These are phyloP conservation scores for Trichomonascaceae sp. DNA, from an alignment of 1,139 yeast species.

Conservation along the genomic window DNA sequence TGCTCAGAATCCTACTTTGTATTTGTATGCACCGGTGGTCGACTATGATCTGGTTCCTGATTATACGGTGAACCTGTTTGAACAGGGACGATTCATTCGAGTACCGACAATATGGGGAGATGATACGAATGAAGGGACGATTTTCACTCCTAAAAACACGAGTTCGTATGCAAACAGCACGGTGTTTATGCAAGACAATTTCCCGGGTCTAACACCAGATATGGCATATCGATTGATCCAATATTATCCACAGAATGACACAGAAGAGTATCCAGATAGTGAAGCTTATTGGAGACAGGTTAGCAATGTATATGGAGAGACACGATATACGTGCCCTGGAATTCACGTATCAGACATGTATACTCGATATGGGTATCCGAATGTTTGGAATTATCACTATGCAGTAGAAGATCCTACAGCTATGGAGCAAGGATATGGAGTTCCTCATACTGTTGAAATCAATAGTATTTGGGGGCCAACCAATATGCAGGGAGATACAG, in stretches of 20 bases:
- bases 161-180: conserved; percentile 6
- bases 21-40: conserved; percentile 7
- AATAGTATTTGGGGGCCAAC: conserved; percentile 9
- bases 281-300: conserved; percentile 10
- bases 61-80: conserved; percentile 10
- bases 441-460: conserved; percentile 8
- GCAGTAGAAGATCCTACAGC: conserved; percentile 6
- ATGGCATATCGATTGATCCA: conserved; percentile 1
- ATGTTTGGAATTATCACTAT: conserved; percentile 10
- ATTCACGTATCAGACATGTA: conserved; percentile 7
- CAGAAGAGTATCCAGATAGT: conserved; percentile 5
- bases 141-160: conserved; percentile 9
- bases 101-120: conserved; percentile 17
- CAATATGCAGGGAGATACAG: conserved; percentile 4
- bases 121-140: conserved; percentile 18
- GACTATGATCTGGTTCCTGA: conserved; percentile 15
- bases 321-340: conserved; percentile 11
- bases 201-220: conserved; percentile 1
- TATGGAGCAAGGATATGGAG: conserved; percentile 3
- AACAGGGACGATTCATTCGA: conserved; percentile 13
- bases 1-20: conserved; percentile 6
- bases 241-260: background rate
- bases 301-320: conserved; percentile 8
- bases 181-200: conserved; percentile 6
- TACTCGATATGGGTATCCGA: conserved; percentile 1